Base-by-base conservation (phyloP, 305 asterid species). In the Solanum chacoense region DNA sequence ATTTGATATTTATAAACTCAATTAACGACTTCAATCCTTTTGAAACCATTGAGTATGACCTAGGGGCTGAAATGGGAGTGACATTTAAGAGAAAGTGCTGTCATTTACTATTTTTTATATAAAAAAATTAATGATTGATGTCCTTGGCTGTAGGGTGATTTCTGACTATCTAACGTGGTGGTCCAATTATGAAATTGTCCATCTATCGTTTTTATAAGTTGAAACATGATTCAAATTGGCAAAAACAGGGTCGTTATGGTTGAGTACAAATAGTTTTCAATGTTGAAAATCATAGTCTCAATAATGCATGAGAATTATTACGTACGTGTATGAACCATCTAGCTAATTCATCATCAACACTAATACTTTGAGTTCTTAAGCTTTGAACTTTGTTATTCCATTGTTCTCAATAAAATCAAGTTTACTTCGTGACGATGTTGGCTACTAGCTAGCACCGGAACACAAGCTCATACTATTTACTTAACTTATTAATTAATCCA, bases 121-220 rank as follows among this genome's bases (percentile, higher is more conserved):
- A 6, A 36, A 78, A 74, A 31, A 20, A 32, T 7, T 55, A 32
- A 84, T 84, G 74, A 84, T 84, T 84, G 87, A 59, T 84, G 87
- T 84, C 87, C 87, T 84, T 84, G 42, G 75, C 13, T 55, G 87
- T 84, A 31, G 75, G 87, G 73, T 55, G 87, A 55, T 59, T 84
- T 84, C 50, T 84, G 87, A 84, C 87, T 84, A 84, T 55, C 87
- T 84, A 84, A 55, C 87, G 87, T 84, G 87, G 87, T 84, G 87
- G 87, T 84, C 87, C 87, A 32, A 84, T 5, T 84, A 84, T 84
- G 22, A 55, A 31, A 38, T 55, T 31, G 45, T 84, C 40, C 45
- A 55, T 84, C 87, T 72, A 84, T 55, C 45, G 50, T 32, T 84
- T 55, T 32, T 11, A 11, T 20, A 59, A 22, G 45, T 84, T 84